Evolutionary conservation across 2,329 filamentous ascomycete species (phyloP).

Genomic region (Aureobasidium sp.): DNA sequence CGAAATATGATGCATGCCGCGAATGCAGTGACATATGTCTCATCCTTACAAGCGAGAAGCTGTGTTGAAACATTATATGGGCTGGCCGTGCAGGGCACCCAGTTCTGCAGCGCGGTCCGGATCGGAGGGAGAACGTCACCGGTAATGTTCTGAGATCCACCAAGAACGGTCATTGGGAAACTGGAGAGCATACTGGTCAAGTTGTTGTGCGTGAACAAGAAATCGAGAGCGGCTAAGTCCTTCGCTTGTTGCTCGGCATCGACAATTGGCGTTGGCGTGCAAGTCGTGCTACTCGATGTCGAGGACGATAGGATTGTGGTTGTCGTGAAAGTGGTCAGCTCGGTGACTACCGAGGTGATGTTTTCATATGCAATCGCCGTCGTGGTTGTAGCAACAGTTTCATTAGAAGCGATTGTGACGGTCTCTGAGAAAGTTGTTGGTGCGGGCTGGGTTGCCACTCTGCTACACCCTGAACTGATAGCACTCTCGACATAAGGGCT

Average conservation of each 20-base stretch:
- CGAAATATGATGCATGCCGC: background rate
- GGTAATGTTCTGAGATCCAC: background rate
- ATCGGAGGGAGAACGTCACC: background rate
- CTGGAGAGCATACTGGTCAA: background rate
- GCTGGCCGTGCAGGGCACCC: background rate
- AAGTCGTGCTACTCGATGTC: background rate
- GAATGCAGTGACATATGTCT: background rate
- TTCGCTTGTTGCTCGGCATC: background rate
- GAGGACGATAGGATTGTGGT: background rate
- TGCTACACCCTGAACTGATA: background rate
- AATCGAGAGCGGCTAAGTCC: background rate
- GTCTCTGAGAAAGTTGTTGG: background rate
- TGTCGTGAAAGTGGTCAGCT: background rate
- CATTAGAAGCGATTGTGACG: too few species aligned
- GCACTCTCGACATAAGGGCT: background rate
- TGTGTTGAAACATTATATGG: background rate
- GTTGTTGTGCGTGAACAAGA: background rate
- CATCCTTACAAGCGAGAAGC: background rate
- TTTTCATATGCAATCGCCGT: background rate
- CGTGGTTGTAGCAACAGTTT: background rate
- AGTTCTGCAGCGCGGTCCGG: background rate
- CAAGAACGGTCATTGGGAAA: background rate
- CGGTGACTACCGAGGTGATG: background rate
- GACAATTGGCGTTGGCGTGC: background rate
- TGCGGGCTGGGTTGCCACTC: background rate